Conservation (phyloP, 805 yeast genomes). For the Candida tallmaniae region DNA sequence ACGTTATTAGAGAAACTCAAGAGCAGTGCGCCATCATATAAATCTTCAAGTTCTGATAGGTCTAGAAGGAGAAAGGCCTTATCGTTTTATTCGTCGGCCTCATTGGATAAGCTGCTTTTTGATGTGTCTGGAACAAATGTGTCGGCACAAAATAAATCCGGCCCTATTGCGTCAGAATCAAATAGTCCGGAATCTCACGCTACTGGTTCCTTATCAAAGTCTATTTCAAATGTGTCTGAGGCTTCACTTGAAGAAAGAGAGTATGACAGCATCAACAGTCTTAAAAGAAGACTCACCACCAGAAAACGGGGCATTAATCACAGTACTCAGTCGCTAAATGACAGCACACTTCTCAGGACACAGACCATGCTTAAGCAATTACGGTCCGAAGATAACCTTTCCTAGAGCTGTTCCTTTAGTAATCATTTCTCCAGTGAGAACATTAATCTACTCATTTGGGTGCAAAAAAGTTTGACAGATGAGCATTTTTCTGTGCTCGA, state of each 20-base stretch:
- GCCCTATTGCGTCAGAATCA: constrained; percentile 7
- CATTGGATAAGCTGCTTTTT: constrained; percentile 16
- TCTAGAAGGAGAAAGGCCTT: constrained; percentile 28
- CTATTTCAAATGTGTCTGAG: background rate
- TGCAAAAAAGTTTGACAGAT: too few species aligned
- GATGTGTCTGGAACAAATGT: too few species aligned
- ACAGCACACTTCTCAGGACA: constrained; percentile 32
- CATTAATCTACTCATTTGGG: too few species aligned
- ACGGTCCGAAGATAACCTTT: constrained; percentile 9
- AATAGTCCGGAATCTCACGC: constrained; percentile 11
- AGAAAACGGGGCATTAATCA: constrained; percentile 18
- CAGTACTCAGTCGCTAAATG: constrained; percentile 12
- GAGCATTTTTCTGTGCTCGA: too few species aligned
- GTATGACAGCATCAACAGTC: constrained; percentile 36
- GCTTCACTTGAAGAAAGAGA: constrained; percentile 11
- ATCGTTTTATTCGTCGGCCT: constrained; percentile 28
- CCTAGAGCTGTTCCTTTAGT: too few species aligned
- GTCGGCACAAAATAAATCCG: too few species aligned
- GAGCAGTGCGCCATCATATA: constrained; percentile 20
- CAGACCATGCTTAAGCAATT: constrained; percentile 37
- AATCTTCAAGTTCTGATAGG: constrained; percentile 10
- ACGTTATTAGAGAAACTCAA: constrained; percentile 27
- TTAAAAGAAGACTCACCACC: constrained; percentile 35
- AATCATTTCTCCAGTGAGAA: too few species aligned
- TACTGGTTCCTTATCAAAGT: constrained; percentile 1